Evolutionary conservation across 495 filamentous ascomycete species (phyloP).

Genomic region (Echria macrotheca): DNA sequence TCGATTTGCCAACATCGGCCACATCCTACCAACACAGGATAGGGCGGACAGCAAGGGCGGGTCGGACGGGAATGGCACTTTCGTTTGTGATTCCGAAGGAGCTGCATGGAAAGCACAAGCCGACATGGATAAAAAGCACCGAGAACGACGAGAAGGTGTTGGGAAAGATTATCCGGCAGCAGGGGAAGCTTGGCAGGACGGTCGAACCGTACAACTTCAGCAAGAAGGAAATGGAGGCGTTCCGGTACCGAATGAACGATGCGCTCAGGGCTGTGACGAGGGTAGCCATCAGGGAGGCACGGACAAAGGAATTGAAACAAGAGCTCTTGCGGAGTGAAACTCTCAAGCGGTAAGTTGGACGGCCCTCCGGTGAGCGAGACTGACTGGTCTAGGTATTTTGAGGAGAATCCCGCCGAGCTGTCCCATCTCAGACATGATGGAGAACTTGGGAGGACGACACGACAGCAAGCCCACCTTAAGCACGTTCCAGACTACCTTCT

Average conservation of each 20-base stretch:
- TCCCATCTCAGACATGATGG: constrained; percentile 85
- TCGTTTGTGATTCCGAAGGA: constrained; percentile 83
- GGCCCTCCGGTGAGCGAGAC: background rate
- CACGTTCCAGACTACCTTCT: constrained; percentile 95
- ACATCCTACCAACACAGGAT: constrained; percentile 93
- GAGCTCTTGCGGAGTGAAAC: constrained; percentile 91
- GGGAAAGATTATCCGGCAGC: constrained; percentile 63
- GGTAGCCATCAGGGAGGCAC: constrained; percentile 81
- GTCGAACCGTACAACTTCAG: constrained; percentile 89
- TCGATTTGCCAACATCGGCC: constrained; percentile 83
- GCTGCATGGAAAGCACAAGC: constrained; percentile 78
- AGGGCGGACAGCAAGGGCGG: constrained; percentile 86
- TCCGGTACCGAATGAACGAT: constrained; percentile 91
- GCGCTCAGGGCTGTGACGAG: constrained; percentile 68
- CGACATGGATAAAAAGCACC: constrained; percentile 64
- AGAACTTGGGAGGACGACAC: constrained; percentile 64
- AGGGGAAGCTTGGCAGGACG: constrained; percentile 67
- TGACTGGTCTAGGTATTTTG: constrained; percentile 59
- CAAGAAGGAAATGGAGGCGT: constrained; percentile 85
- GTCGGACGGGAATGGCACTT: constrained; percentile 87
- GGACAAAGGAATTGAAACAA: constrained; percentile 77
- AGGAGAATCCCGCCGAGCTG: constrained; percentile 90
- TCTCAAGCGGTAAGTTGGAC: constrained; percentile 57
- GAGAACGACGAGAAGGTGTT: constrained; percentile 82
- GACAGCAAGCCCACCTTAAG: constrained; percentile 83